Conservation (phyloP, 2,329 filamentous ascomycete genomes). For the Escovopsis sp. region DNA sequence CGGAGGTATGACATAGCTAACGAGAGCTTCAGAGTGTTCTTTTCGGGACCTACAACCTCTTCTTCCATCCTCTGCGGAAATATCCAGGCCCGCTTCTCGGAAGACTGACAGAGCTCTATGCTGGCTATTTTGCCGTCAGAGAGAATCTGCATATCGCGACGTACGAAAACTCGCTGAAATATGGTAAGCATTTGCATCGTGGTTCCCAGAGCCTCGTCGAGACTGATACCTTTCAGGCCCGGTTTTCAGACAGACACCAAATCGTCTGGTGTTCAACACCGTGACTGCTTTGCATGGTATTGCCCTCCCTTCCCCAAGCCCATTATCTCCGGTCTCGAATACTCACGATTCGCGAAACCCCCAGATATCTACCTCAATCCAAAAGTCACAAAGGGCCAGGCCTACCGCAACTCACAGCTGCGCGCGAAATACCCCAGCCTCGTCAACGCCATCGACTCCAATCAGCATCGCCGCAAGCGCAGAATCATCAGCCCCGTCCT, state of each 20-base stretch:
- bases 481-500: not conserved
- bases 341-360: not conserved
- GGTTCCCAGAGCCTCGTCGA: not conserved
- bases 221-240: not conserved
- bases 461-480: conserved; percentile 1
- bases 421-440: not conserved
- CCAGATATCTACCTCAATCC: conserved; percentile 1
- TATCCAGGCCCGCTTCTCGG: conserved; percentile 1
- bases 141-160: not conserved
- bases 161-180: conserved; percentile 4
- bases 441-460: not conserved
- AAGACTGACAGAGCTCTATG: conserved; percentile 1
- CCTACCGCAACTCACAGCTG: not conserved
- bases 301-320: no score
- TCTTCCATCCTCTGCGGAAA: not conserved
- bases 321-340: not conserved
- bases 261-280: conserved; percentile 1
- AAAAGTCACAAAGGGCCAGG: not conserved
- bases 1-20: not conserved
- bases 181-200: not conserved
- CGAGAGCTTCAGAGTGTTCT: not conserved
- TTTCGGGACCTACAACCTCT: not conserved
- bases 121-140: not conserved
- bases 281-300: conserved; percentile 1
- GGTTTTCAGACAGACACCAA: conserved; percentile 1